Evolutionary conservation across 1,139 yeast genomes (phyloP).

Genomic region (Debaryomycetaceae sp.): DNA sequence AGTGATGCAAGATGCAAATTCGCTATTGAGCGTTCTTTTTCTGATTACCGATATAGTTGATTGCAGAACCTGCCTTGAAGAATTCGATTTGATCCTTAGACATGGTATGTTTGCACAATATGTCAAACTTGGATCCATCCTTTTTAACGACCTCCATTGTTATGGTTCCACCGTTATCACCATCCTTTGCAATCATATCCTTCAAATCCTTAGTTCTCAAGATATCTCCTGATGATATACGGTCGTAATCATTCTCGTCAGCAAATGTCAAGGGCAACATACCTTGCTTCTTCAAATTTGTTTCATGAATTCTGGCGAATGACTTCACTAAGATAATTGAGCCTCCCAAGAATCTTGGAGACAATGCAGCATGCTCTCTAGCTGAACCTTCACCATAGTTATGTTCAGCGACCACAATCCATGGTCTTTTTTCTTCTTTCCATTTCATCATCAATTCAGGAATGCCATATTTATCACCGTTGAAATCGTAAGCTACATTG

Average conservation of each 20-base stretch:
- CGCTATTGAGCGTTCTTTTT: conserved; percentile 20
- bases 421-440: conserved; percentile 80
- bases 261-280: conserved; percentile 92
- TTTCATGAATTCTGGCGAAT: conserved; percentile 86
- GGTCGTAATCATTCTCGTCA: conserved; percentile 84
- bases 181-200: conserved; percentile 77
- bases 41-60: conserved; percentile 80
- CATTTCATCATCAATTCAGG: conserved; percentile 98
- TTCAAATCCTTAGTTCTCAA: conserved; percentile 73
- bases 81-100: conserved; percentile 93
- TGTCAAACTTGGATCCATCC: conserved; percentile 66
- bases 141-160: conserved; percentile 70
- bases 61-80: conserved; percentile 96
- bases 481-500: conserved; percentile 82
- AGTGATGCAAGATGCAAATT: not conserved
- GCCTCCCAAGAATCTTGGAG: conserved; percentile 94
- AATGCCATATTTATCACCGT: conserved; percentile 73
- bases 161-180: conserved; percentile 82
- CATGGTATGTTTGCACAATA: conserved; percentile 90
- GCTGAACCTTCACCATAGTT: conserved; percentile 99
- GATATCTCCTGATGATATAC: conserved; percentile 69
- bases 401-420: conserved; percentile 96
- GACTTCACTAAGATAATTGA: conserved; percentile 85
- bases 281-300: conserved; percentile 94
- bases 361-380: conserved; percentile 96